Evolutionary conservation across 2,329 filamentous ascomycete genomes (phyloP), one percentile per base, ranked within the genome.

Genomic region (Aspergillus aculeatus): DNA sequence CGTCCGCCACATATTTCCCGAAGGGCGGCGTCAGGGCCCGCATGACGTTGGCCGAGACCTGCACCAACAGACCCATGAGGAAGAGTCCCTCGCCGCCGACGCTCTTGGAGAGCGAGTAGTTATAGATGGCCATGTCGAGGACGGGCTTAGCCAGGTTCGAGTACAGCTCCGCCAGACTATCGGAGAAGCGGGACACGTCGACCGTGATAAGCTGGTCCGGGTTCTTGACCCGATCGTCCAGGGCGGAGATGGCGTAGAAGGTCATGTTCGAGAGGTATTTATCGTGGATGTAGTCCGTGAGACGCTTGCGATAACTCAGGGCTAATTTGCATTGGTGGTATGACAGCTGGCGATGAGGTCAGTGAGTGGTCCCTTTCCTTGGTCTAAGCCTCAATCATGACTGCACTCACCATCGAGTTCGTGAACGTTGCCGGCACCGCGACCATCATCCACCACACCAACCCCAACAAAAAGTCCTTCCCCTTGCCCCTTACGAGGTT

Each of bases 381-480:
- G 7, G 12, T 29, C 11, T 14, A 16, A 3, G 14, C 21, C n/a
- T 21, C n/a, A 16, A 14, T 35, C n/a, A 12, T 14, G 31, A 29
- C 59, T 35, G 1, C 2, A 74, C 85, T 76, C 77, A 95, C 91
- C 95, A 99, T 99, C 0, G 93, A 97, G 77, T 99, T 99, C 47
- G 95, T 99, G 74, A 98, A 97, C 0, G 95, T 98, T 1, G 95
- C 95, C 10, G 95, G 95, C 16, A 99, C 84, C 26, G 95, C 94
- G 66, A 99, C 95, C 57, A 94, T 75, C 95, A 99, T 99, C 95
- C 95, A 99, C 92, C 94, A 97, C 5, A 96, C 85, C 68, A 99
- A 87, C 0, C 92, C 88, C 67, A 88, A 87, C 68, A 98, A 73
- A 67, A 99, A 99, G 66, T 96, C 92, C 75, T 87, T 91, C 16